Conservation (phyloP, 2,329 filamentous ascomycete genomes). For the Aspergillus sclerotialis region DNA sequence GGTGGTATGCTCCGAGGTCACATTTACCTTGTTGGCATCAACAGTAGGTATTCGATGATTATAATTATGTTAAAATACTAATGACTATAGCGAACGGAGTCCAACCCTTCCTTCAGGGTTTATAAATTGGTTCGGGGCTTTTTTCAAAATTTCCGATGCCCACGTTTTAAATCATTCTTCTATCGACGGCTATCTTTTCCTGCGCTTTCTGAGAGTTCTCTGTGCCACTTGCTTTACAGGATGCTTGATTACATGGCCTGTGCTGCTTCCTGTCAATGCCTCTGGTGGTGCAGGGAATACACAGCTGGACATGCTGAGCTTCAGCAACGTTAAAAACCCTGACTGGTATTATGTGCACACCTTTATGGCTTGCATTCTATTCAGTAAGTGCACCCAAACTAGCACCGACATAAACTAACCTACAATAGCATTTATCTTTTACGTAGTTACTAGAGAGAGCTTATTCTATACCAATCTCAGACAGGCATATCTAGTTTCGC, state of each 20-base stretch:
- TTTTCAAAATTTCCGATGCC: slow-evolving; percentile 57
- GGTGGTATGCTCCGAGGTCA: slow-evolving; percentile 41
- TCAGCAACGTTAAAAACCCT: slow-evolving; percentile 63
- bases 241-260: slow-evolving; percentile 75
- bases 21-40: slow-evolving; percentile 36
- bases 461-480: slow-evolving; percentile 87
- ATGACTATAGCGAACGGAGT: slow-evolving; percentile 36
- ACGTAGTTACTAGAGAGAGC: slow-evolving; percentile 76
- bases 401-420: too few species aligned
- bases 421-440: slow-evolving; percentile 72
- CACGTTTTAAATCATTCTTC: slow-evolving; percentile 86
- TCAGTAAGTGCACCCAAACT: slow-evolving; percentile 42
- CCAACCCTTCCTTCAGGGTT: slow-evolving; percentile 42
- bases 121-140: slow-evolving; percentile 49
- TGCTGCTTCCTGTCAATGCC: slow-evolving; percentile 79
- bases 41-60: slow-evolving; percentile 21
- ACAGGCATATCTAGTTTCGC: slow-evolving; percentile 83
- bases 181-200: slow-evolving; percentile 83
- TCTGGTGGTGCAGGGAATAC: slow-evolving; percentile 63
- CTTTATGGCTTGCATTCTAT: slow-evolving; percentile 71
- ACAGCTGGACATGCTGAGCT: slow-evolving; percentile 71
- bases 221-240: slow-evolving; percentile 75
- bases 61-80: background rate
- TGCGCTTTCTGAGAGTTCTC: slow-evolving; percentile 76
- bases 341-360: slow-evolving; percentile 73